Percentiles rank a stretch among this genome's conserved stretches.
These are phyloP conservation scores for Cystobasidium sp. DNA, from an alignment of 1,284 basidiomycete species.

Conservation along the genomic window DNA sequence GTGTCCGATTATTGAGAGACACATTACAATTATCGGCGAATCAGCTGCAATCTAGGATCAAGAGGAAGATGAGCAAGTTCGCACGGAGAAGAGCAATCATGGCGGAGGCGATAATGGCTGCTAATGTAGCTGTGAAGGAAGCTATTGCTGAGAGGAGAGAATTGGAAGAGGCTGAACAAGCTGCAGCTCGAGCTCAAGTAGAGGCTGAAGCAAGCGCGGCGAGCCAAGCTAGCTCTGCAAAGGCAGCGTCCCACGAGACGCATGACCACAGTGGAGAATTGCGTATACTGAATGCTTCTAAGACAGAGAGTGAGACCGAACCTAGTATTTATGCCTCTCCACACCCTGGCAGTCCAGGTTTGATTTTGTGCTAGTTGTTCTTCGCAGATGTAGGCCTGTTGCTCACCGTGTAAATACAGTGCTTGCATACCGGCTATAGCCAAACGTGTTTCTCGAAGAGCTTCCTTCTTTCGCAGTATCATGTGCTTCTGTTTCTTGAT, in stretches of 20 bases:
- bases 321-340: background rate
- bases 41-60: background rate
- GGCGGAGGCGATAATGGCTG: background rate
- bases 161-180: background rate
- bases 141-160: slow-evolving; percentile 14
- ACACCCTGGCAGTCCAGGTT: background rate
- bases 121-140: slow-evolving; percentile 2
- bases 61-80: background rate
- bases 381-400: too few relatives aligned
- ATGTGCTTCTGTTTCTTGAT: too few relatives aligned
- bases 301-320: background rate
- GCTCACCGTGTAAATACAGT: background rate
- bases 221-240: too few relatives aligned
- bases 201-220: too few relatives aligned
- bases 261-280: background rate
- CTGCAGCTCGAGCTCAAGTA: background rate
- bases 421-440: background rate
- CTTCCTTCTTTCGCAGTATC: too few relatives aligned
- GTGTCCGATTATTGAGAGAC: background rate
- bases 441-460: background rate
- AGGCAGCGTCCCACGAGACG: too few relatives aligned
- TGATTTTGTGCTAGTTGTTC: slow-evolving; percentile 2
- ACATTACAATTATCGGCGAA: slow-evolving; percentile 4
- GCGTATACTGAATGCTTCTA: background rate
- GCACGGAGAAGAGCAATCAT: slow-evolving; percentile 1